These are phyloP conservation scores for Protomyces macrosporus DNA, from an alignment of 1,139 yeast species.

Conservation along the genomic window DNA sequence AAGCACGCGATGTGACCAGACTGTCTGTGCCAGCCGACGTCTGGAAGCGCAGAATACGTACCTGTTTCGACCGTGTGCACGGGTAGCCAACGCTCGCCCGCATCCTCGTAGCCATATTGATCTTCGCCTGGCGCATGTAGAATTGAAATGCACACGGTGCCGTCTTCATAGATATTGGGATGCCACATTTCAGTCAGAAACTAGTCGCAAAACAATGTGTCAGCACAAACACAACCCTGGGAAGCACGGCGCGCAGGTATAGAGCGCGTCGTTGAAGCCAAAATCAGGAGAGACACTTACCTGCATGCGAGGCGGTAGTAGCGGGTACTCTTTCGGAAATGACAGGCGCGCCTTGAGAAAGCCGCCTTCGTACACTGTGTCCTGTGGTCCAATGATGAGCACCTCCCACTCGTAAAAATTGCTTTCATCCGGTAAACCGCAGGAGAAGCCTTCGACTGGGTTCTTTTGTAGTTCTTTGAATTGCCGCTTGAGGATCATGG, in stretches of 20 bases:
- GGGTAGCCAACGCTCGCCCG: conserved; percentile 35
- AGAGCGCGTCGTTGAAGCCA: background rate
- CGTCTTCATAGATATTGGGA: conserved; percentile 34
- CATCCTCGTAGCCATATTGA: conserved; percentile 35
- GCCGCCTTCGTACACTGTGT: conserved; percentile 35
- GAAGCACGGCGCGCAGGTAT: background rate
- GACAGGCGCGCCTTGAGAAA: conserved; percentile 33
- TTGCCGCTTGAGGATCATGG: conserved; percentile 12
- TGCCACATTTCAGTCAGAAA: conserved; percentile 35
- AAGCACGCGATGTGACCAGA: background rate
- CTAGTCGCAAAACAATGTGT: background rate
- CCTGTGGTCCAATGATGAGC: conserved; percentile 34
- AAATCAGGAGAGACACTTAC: conserved; percentile 6
- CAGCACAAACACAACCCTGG: background rate
- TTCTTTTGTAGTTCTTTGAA: conserved; percentile 28
- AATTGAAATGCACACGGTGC: conserved; percentile 34
- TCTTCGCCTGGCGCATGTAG: conserved; percentile 35
- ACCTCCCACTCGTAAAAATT: conserved; percentile 35
- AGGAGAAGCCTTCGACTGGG: conserved; percentile 34
- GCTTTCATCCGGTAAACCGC: conserved; percentile 33
- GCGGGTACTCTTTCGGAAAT: conserved; percentile 34
- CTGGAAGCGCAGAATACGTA: background rate
- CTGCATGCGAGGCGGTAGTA: conserved; percentile 34
- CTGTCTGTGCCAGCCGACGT: too few species aligned
- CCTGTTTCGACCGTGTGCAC: conserved; percentile 34